Base-by-base conservation (phyloP, 2,329 filamentous ascomycete genomes). In the Nothomitra cinnamomea region DNA sequence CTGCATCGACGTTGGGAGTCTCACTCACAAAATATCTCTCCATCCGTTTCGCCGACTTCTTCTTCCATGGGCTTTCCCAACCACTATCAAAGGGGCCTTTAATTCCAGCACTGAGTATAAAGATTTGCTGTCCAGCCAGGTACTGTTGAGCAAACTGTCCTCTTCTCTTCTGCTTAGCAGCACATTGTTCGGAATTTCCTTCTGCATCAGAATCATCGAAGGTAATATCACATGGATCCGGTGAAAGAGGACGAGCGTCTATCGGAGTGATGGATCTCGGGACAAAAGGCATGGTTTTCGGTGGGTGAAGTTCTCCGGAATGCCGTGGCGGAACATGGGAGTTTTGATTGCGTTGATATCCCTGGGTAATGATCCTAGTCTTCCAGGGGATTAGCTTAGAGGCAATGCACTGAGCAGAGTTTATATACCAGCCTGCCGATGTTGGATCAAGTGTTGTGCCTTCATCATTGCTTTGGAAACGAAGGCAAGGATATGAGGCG, bases 21-120 rank as follows among this genome's bases (percentile, higher is more conserved):
- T 49, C 24, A 10, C 28, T 24, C n/a, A 32, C 15, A 49, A 36
- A 22, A 32, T 7, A 10, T 21, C 52, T n/a, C 55, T 54, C 1
- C 25, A 42, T 28, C 38, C 48, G 48, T 43, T 51, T 35, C 3
- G n/a, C 19, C 35, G 51, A 6, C 5, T 52, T 19, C 13, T 28
- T 35, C 6, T 48, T 22, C 49, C 71, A 73, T 1, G 71, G 72
- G 58, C 73, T 73, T 3, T 58, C 57, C 72, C 72, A 74, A 24
- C 59, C 64, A 22, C 64, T 56, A 3, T 68, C 64, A 32, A 74
- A 69, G 1, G 71, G 71, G 0, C 72, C 72, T 43, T 62, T 66
- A 19, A 74, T 61, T 7, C 65, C 65, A 12, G 71, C 71, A 4
- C 67, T 71, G 10, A 70, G 60, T 45, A 74, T 72, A 54, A 71